A percentile compares a stretch with the other conserved stretches of the same genome.
Evolutionary conservation across 805 yeast genomes (phyloP).

Genomic region (Jamesozyma lodderae): DNA sequence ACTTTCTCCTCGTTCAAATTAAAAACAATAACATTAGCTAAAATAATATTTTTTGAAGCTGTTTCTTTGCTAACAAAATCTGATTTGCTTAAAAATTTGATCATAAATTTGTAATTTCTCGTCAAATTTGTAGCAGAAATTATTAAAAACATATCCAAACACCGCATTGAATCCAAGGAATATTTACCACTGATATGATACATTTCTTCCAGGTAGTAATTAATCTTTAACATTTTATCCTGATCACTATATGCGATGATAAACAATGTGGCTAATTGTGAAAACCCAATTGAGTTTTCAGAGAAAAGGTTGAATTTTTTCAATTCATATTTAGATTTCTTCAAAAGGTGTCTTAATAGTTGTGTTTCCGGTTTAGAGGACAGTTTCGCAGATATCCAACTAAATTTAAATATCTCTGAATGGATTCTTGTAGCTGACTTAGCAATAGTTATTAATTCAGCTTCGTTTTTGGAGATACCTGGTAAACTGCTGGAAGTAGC

Average conservation of each 20-base stretch:
- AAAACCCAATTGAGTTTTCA: constrained; percentile 73
- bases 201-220: constrained; percentile 39
- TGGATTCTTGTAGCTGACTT: constrained; percentile 9
- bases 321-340: constrained; percentile 33
- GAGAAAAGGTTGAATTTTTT: constrained; percentile 54
- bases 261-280: constrained; percentile 50
- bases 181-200: constrained; percentile 63
- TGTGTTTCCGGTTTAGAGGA: constrained; percentile 16
- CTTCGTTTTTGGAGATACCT: constrained; percentile 10
- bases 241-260: constrained; percentile 34
- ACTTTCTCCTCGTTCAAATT: constrained; percentile 23
- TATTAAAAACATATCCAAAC: constrained; percentile 54
- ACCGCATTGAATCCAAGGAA: constrained; percentile 62
- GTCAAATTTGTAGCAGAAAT: constrained; percentile 40
- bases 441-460: constrained; percentile 14
- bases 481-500: constrained; percentile 12
- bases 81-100: constrained; percentile 44
- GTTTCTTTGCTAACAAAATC: constrained; percentile 35
- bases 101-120: constrained; percentile 37
- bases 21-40: constrained; percentile 45
- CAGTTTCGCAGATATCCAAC: constrained; percentile 27
- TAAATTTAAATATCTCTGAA: constrained; percentile 21
- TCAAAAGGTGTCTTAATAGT: constrained; percentile 20
- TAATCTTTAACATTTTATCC: constrained; percentile 35
- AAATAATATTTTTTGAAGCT: constrained; percentile 47